Base-by-base conservation (phyloP, 805 yeast genomes). In the Komagataella phaffii region DNA sequence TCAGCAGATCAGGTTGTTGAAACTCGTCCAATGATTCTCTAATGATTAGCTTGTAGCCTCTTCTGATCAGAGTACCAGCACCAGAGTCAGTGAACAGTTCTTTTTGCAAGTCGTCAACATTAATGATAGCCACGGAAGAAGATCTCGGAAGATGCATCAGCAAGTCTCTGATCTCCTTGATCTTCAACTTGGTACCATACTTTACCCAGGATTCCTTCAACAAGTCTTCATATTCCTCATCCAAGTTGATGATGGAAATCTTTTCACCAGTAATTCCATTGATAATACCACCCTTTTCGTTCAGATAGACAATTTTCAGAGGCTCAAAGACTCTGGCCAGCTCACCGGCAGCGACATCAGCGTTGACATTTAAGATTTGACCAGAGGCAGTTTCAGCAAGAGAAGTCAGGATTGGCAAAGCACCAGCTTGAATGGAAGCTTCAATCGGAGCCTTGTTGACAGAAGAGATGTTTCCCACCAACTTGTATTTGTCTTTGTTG, bases 271-370 rank as follows among this genome's bases (percentile, higher is more conserved):
- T 86, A 59, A 77, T 81, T 53, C 98, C 98, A 64, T 93, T 88
- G 61, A 88, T 80, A 57, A 93, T 85, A 56, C 99, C 99, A 60
- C 99, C 99, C 70, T 93, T 93, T 69, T 93, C 99, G 69, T 89
- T 90, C 67, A 93, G 74, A 66, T 91, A 93, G 46, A 93, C 99
- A 56, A 93, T 91, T 70, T 93, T 93, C 62, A 93, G 79, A 6
- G 99, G 99, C 70, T 93, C 96, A 60, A 93, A 87, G 50, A 88
- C 96, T 63, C 97, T 79, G 21, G 99, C 97, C 58, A 93, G 76
- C 69, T 93, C 98, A 60, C 97, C 95, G 48, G 99, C 99, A 46
- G 98, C 99, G 50, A 93, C 96, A 64, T 93, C 99, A 6, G 99
- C 99, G 64, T 93, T 93, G 54, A 93, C 98, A 61, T 93, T 93